Evolutionary conservation across 140 eudicot species (phyloP), one percentile per base, ranked within the genome.

Genomic region (Ambrosia hybrid): DNA sequence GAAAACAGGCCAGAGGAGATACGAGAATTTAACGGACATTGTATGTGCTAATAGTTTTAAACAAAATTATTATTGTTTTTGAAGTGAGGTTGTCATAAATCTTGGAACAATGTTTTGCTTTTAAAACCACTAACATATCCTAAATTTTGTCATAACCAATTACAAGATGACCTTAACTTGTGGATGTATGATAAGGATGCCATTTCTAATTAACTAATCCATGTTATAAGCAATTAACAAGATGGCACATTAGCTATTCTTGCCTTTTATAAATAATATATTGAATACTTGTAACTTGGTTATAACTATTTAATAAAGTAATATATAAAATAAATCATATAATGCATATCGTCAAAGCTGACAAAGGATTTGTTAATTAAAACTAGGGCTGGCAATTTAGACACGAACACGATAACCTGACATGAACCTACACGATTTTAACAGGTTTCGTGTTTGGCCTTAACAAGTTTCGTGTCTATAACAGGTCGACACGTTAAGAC

Each of bases 131-230:
- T 78, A 71, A 63, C 13, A 2, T 26, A 52, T 43, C 69, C 68
- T 71, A 14, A 71, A 43, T 13, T 33, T 57, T 33, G 68, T 64
- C 61, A n/a, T 46, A 55, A 36, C 78, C 78, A 78, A 65, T 78
- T n/a, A 71, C 63, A 55, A 10, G 57, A 45, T 45, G 73, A 45
- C 82, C 82, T 78, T 57, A 71, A 78, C 68, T 71, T 64, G 78
- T 78, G 78, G 82, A 71, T 78, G 63, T 78, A 71, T 78, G 82
- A 78, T 71, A 71, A 63, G 82, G 82, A 78, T 71, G 21, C 63
- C 82, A 78, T 78, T 78, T 77, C 72, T 72, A 71, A 53, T 78
- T 64, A 78, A 64, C 17, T 71, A 78, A 71, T 71, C 55, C 37
- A 15, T 71, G 59, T 70, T 61, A 52, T 55, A 64, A 39, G 51